A percentile compares a stretch with the other conserved stretches of the same genome.
These are phyloP conservation scores for Podospora appendiculata DNA, from an alignment of 495 filamentous ascomycete species.

Conservation along the genomic window DNA sequence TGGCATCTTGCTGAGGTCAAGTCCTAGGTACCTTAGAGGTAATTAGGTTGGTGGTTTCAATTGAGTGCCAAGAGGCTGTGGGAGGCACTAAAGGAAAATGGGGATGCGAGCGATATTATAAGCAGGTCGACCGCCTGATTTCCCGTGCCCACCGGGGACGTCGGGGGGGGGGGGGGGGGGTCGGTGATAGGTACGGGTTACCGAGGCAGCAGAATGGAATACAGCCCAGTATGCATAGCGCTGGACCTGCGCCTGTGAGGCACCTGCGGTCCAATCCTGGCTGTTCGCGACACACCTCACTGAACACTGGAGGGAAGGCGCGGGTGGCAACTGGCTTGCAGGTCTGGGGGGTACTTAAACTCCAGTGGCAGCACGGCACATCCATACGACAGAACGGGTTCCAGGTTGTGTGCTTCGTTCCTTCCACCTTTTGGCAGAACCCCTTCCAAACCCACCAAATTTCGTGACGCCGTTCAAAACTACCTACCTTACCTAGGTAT, in stretches of 20 bases:
- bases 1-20: not conserved
- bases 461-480: not conserved
- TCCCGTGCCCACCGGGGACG: not conserved
- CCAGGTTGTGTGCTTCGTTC: not conserved
- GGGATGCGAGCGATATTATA: not conserved
- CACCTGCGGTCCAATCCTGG: not conserved
- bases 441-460: not conserved
- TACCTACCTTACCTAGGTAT: not conserved
- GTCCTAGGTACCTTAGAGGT: not conserved
- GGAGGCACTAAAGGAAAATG: not conserved
- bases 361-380: not conserved
- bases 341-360: not conserved
- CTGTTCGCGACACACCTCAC: no score
- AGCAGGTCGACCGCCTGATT: not conserved
- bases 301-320: no score
- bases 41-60: not conserved
- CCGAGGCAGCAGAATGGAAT: not conserved
- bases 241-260: not conserved
- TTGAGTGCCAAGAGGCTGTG: not conserved
- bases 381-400: no score
- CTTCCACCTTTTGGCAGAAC: not conserved
- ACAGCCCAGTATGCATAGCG: not conserved
- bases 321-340: no score
- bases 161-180: no score
- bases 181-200: not conserved